Base-by-base conservation (phyloP, 139 green algal species). In the Pseudopediastrum boryanum region DNA sequence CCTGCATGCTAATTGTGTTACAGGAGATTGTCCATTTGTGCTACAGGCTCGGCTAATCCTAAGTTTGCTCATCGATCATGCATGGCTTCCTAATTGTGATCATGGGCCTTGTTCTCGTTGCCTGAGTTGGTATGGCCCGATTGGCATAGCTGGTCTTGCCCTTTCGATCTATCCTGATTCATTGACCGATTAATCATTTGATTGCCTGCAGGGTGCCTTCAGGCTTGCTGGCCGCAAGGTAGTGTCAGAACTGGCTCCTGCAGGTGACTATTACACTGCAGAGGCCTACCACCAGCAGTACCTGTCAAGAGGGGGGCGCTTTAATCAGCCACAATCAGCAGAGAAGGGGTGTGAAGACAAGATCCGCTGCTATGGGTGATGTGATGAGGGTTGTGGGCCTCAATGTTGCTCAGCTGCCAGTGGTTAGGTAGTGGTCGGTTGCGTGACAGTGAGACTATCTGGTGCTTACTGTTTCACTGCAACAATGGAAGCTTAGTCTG, bases 291-390 rank as follows among this genome's bases (percentile, higher is more conserved):
- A 83, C 41, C 82, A 87, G 58, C 82, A 84, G 71, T 96, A 96
- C 81, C 75, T 96, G 54, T 70, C 78, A 2, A 89, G 84, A 58
- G 93, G 93, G 3, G 93, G 93, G 1, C 78, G 93, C 2, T 91
- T 91, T 46, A 87, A 88, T 0, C 69, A 54, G 25, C 41, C 66
- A 2, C 93, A 97, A 80, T 91, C 73, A 21, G 73, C 94, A 0
- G 82, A 82, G 2, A 97, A 97, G 74, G 87, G 88, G 10, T 93
- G 85, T 77, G 91, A 33, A 4, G 89, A 95, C 50, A 78, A 74
- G 5, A 96, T 96, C 50, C 72, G 92, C 23, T 96, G 92, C 74
- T 97, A 97, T 66, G 93, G 93, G 38, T 97, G 71, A 89, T 3
- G n/a, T n/a, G n/a, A n/a, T n/a, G n/a, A n/a, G n/a, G n/a, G n/a